Evolutionary conservation across 139 green algal genomes (phyloP).

Genomic region (Asterochloris erici): DNA sequence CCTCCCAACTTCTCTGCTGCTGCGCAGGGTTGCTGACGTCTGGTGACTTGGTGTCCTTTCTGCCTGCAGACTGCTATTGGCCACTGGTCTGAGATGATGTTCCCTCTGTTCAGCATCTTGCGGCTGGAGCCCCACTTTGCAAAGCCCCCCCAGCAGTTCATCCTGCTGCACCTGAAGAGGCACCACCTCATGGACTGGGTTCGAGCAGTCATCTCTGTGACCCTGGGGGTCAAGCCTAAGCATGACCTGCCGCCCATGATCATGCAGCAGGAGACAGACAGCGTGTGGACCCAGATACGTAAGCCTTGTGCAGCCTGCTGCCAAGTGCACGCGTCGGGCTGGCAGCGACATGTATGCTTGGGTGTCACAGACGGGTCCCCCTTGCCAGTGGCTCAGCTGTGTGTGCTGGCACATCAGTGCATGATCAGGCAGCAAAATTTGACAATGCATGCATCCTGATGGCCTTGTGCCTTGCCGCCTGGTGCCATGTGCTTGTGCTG

Average conservation of each 20-base stretch:
- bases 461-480: too few species aligned
- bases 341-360: too few species aligned
- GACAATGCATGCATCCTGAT: too few species aligned
- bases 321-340: too few species aligned
- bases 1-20: too few species aligned
- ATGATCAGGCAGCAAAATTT: too few species aligned
- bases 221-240: constrained; percentile 42
- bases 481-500: too few species aligned
- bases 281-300: constrained; percentile 65
- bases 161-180: constrained; percentile 72
- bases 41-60: background rate
- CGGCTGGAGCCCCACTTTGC: constrained; percentile 40
- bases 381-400: too few species aligned
- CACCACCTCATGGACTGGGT: constrained; percentile 84
- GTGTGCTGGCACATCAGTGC: too few species aligned
- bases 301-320: constrained; percentile 4
- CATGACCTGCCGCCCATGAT: constrained; percentile 66
- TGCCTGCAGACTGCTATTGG: constrained; percentile 74
- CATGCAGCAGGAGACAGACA: constrained; percentile 61
- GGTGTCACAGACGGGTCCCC: too few species aligned
- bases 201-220: constrained; percentile 28
- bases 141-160: constrained; percentile 48
- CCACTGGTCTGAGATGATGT: constrained; percentile 85
- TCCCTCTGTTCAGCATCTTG: constrained; percentile 69
- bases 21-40: background rate